Base-by-base conservation (phyloP, 2,329 filamentous ascomycete species). In the Exophiala calicioides region DNA sequence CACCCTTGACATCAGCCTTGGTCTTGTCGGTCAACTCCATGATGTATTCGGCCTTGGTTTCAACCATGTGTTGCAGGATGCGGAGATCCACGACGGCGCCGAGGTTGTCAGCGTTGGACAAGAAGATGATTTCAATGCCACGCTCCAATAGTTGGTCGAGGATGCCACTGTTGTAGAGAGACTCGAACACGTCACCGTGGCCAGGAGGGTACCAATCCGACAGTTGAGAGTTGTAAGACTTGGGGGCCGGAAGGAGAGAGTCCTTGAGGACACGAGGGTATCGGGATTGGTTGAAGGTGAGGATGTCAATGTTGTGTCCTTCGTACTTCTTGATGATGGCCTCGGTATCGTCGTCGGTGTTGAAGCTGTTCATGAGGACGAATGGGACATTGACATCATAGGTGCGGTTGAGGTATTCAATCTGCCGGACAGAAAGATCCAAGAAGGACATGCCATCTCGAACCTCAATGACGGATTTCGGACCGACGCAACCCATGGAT, bases 251-350 rank as follows among this genome's bases (percentile, higher is more conserved):
- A 40, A 98, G 87, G 44, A 96, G 84, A 33, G 93, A 98, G 77
- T 98, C 93, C 82, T 96, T 97, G 75, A 90, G 84, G 68, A 98
- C 88, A 80, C 93, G 88, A 60, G 93, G 93, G 79, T 97, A 98
- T 64, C 90, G 83, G 57, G 93, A 98, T 77, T 98, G 93, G 81
- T 98, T 98, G 85, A 98, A 98, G 69, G 93, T 97, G 69, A 97
- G 80, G 70, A 98, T 97, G 68, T 98, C 93, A 66, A 98, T 94
- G 70, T 96, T 96, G 82, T 98, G 93, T 57, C 93, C 93, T 78
- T 98, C 91, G 76, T 97, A 98, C 80, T 98, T 98, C 84, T 98
- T 98, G 79, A 98, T 98, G 75, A 98, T 98, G 73, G 89, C 90
- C 55, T 90, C 90, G 40, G 93, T 98, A 68, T 98, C 93, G 64